Base-by-base conservation (phyloP, 2,329 filamentous ascomycete species). In the Sphaceloma murrayae region DNA sequence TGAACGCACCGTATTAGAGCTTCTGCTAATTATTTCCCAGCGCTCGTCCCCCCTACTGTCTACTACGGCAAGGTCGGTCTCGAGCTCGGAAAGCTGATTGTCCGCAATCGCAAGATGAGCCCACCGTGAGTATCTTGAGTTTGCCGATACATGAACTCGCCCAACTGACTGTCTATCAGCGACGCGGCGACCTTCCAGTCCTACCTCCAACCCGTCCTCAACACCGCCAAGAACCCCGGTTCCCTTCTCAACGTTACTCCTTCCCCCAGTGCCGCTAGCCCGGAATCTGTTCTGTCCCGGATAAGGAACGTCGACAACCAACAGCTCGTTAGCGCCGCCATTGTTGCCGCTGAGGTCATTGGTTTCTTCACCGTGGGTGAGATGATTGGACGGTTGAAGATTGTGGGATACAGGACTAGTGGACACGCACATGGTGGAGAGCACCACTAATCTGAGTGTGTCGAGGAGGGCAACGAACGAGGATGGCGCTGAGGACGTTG, bases 331-430 rank as follows among this genome's bases (percentile, higher is more conserved):
- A 67, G 82, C 44, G 82, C 75, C 49, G 85, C 83, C 56, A 83
- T 98, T 48, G 70, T 95, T 50, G 67, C 74, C 36, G 88, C 88
- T 46, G 89, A 98, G 70, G 75, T 86, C 40, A 68, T 98, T 54
- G 91, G 91, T 50, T 98, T 98, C 77, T 98, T 96, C 76, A 93
- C 88, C 50, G 78, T 96, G 45, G 91, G 91, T 53, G 88, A 96
- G 75, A 96, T 98, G 66, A 80, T 98, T 58, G 91, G 91, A 58
- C 78, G 88, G 60, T 78, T 91, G 71, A 96, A 98, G 82, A 66
- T 98, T 56, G 74, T 98, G 56, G 91, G 91, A 53, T 98, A 98
- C 75, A 58, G 67, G 55, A 54, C 51, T 8, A 49, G 43, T 11
- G 42, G 42, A 27, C 31, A 45, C 29, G 39, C 39, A n/a, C 46